These are phyloP conservation scores for Rhizopogon vesiculosus DNA, from an alignment of 768 basidiomycete species.

Conservation along the genomic window DNA sequence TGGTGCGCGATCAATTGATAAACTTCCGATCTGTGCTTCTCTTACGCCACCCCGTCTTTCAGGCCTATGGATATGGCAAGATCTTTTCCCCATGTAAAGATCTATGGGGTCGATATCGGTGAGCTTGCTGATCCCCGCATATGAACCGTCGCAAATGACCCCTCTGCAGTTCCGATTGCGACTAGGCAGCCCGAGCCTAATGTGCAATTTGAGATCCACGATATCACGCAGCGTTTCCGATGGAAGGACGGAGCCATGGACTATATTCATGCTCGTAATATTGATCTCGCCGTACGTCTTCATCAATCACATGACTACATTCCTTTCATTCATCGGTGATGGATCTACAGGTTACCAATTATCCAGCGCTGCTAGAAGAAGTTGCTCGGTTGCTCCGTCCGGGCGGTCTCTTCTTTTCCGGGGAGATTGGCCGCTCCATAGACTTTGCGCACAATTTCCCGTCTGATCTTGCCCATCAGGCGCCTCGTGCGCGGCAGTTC, in stretches of 20 bases:
- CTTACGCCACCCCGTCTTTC: conserved; percentile 11
- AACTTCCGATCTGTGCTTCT: conserved; percentile 13
- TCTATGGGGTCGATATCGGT: conserved; percentile 79
- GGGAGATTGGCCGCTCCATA: conserved; percentile 51
- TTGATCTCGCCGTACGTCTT: conserved; percentile 55
- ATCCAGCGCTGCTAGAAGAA: conserved; percentile 49
- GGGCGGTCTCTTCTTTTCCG: conserved; percentile 66
- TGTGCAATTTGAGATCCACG: conserved; percentile 62
- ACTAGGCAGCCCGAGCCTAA: conserved; percentile 58
- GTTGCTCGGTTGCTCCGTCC: conserved; percentile 59
- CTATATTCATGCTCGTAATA: conserved; percentile 58
- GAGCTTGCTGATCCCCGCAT: conserved; percentile 19
- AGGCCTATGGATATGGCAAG: conserved; percentile 77
- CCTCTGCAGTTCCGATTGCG: conserved; percentile 59
- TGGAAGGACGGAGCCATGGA: conserved; percentile 57
- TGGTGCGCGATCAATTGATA: conserved; percentile 46
- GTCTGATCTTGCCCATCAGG: conserved; percentile 19
- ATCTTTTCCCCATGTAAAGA: conserved; percentile 57
- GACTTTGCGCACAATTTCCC: conserved; percentile 32
- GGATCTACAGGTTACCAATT: conserved; percentile 47
- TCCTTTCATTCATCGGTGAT: conserved; percentile 11
- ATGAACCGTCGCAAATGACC: conserved; percentile 8
- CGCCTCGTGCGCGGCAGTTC: conserved; percentile 24
- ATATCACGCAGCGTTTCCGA: conserved; percentile 48
- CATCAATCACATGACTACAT: neutral